Percentiles rank a stretch among this genome's conserved stretches.
These are phyloP conservation scores for Geotrichum aggregatum DNA, from an alignment of 1,139 yeast species.

Conservation along the genomic window DNA sequence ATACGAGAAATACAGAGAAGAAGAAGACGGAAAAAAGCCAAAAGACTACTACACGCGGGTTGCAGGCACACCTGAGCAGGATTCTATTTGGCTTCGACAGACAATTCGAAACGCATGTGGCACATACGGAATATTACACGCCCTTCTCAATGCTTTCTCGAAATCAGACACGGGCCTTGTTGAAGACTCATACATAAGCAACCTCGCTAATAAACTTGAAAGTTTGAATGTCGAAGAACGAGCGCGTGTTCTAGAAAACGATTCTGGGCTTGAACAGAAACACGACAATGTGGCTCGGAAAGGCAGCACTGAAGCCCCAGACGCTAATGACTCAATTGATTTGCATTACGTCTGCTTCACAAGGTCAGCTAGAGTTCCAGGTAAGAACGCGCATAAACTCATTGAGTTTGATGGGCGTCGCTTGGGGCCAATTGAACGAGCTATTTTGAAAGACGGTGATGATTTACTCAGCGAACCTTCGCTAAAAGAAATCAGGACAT, in stretches of 20 bases:
- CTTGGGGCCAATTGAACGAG: conserved; percentile 67
- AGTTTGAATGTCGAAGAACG: conserved; percentile 41
- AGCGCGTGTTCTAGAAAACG: conserved; percentile 46
- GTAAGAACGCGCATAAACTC: conserved; percentile 47
- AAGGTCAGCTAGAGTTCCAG: conserved; percentile 41
- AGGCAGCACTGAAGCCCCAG: conserved; percentile 82
- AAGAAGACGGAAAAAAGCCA: conserved; percentile 35
- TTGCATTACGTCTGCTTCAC: conserved; percentile 79
- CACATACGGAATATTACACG: conserved; percentile 77
- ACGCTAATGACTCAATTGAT: conserved; percentile 54
- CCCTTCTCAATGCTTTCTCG: conserved; percentile 58
- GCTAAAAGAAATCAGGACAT: conserved; percentile 55
- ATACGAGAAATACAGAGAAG: conserved; percentile 52
- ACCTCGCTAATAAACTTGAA: conserved; percentile 33
- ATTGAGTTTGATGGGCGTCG: conserved; percentile 90
- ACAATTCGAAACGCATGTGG: conserved; percentile 91
- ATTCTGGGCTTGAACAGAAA: conserved; percentile 46
- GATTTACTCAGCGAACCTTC: conserved; percentile 54
- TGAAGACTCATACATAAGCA: conserved; percentile 35
- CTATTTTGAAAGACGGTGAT: conserved; percentile 44
- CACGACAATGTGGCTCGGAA: conserved; percentile 59
- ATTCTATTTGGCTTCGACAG: conserved; percentile 67
- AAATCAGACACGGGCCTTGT: conserved; percentile 24
- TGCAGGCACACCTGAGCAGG: conserved; percentile 33
- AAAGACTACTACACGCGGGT: conserved; percentile 28